phyloP scores from a whole-genome alignment of 257 asterid genomes.

The Petunia secreta region DNA sequence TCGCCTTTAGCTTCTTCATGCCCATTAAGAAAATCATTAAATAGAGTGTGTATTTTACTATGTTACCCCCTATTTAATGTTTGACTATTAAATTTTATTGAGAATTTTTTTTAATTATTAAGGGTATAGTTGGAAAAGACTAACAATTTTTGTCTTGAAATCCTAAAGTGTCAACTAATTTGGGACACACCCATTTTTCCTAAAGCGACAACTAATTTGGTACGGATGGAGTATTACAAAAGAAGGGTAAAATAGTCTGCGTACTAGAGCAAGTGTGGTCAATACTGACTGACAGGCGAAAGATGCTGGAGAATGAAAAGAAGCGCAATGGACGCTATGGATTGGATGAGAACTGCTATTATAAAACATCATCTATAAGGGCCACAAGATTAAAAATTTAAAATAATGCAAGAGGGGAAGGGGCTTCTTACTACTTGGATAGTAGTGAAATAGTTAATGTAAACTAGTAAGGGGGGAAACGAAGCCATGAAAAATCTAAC shows the following conservation, averaged over 20 bases:
- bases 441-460: not conserved
- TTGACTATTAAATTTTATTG: no score
- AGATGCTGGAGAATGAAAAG: conserved; percentile 30
- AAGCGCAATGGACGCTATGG: not conserved
- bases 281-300: not conserved
- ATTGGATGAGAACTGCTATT: conserved; percentile 16
- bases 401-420: not conserved
- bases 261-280: not conserved
- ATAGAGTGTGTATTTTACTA: no score
- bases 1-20: no score
- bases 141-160: no score
- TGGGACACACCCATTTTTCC: no score
- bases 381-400: not conserved
- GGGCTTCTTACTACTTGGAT: not conserved
- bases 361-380: not conserved
- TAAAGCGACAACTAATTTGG: no score
- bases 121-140: no score
- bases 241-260: not conserved
- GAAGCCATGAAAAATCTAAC: not conserved
- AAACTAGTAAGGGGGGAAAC: not conserved
- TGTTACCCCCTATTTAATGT: no score
- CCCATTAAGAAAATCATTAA: no score
- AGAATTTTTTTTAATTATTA: no score
- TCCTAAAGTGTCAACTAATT: no score
- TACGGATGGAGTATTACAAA: no score